These are phyloP conservation scores for Penstemon davidsonii DNA, from an alignment of 257 asterid genomes.

Conservation along the genomic window DNA sequence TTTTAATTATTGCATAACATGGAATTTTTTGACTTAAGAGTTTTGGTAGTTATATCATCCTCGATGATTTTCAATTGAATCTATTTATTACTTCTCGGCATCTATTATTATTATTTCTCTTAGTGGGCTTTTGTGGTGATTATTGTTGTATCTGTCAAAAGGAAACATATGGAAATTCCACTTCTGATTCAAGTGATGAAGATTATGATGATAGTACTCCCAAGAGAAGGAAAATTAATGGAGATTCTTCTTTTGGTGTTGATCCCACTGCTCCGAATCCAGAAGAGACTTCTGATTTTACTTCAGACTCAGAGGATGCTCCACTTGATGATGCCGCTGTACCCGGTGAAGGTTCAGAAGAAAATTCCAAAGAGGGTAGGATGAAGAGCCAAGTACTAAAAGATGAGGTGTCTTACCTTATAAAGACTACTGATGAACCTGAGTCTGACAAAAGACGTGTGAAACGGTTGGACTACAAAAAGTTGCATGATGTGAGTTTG, in stretches of 20 bases:
- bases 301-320: slow-evolving; percentile 88
- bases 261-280: slow-evolving; percentile 59
- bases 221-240: too few relatives aligned
- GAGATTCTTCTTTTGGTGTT: slow-evolving; percentile 37
- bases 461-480: slow-evolving; percentile 82
- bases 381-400: slow-evolving; percentile 43
- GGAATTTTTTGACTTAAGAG: neutral
- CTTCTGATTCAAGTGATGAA: slow-evolving; percentile 87
- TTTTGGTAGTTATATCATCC: slow-evolving; percentile 15
- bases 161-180: slow-evolving; percentile 79
- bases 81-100: slow-evolving; percentile 20
- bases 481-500: slow-evolving; percentile 77
- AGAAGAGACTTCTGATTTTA: slow-evolving; percentile 74
- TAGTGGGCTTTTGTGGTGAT: slow-evolving; percentile 21
- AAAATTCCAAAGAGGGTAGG: slow-evolving; percentile 34
- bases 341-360: slow-evolving; percentile 39
- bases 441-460: slow-evolving; percentile 61
- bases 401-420: slow-evolving; percentile 59
- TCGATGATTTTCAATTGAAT: slow-evolving; percentile 12
- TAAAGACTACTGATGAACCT: slow-evolving; percentile 48
- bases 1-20: neutral
- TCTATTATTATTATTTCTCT: neutral
- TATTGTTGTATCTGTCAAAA: slow-evolving; percentile 31
- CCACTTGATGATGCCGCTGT: slow-evolving; percentile 47
- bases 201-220: too few relatives aligned